Base-by-base conservation (phyloP, 2,329 filamentous ascomycete genomes). In the Hortaea sp. region DNA sequence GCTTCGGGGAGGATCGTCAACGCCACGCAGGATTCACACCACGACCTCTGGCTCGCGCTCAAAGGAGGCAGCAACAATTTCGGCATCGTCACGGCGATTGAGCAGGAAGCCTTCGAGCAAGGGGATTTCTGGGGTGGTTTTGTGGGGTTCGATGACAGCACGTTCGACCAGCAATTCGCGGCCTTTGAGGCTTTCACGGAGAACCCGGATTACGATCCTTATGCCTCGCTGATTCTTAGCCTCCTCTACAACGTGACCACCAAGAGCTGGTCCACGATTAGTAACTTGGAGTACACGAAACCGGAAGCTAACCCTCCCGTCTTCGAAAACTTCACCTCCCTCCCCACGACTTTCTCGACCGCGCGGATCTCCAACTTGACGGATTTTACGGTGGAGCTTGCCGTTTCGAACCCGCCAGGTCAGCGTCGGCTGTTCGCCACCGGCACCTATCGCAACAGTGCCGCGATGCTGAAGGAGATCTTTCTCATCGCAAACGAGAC, bases 121-220 rank as follows among this genome's bases (percentile, higher is more conserved):
- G 49, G 50, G 20, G 12, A 38, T 6, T 41, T 54, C 29, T 57
- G 53, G 54, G 51, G 53, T 30, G 53, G 53, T 5, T 58, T 73
- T 5, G 72, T 74, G 20, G 70, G 71, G 49, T 63, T 63, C 44
- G 68, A 71, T 50, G 66, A 71, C 27, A 68, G 71, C 45, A 53
- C 49, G 7, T 45, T 44, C 39, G 30, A 50, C n/a, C 27, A 40
- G 30, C 44, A 49, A 29, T 53, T 53, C 45, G 38, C 48, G 13
- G 51, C 52, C 29, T 45, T 57, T 13, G 50, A 46, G 28, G 49
- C 34, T 10, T 39, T 57, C 29, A 49, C 45, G 35, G 43, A 38
- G 29, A 47, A 29, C 29, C 30, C 49, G 6, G 29, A 48, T 39
- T 55, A 57, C 42, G 55, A 57, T 42, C 49, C 43, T 4, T 52